These are phyloP conservation scores for Vigna angularis DNA, from an alignment of 306 rosid species.

Conservation along the genomic window DNA sequence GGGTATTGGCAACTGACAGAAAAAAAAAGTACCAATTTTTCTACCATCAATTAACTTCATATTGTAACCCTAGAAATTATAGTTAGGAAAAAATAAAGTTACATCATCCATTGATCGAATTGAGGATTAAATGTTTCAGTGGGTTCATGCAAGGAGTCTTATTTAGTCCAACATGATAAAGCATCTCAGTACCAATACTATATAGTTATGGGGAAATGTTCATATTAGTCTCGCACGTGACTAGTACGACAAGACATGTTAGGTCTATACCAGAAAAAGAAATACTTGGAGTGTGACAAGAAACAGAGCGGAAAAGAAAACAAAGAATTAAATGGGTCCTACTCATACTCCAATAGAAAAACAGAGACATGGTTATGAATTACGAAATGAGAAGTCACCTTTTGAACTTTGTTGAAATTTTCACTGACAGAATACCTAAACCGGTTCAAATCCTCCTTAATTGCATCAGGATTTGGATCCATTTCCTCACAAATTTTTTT, in stretches of 20 bases:
- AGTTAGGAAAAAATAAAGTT: background rate
- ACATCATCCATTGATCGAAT: background rate
- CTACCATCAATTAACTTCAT: background rate
- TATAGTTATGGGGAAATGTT: background rate
- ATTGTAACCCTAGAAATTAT: background rate
- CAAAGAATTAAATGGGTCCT: background rate
- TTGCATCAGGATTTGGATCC: constrained; percentile 46
- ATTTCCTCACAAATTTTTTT: constrained; percentile 4
- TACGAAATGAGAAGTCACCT: constrained; percentile 46
- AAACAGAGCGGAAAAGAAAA: background rate
- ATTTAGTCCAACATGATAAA: background rate
- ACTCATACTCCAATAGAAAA: background rate
- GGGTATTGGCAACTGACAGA: background rate
- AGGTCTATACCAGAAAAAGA: background rate
- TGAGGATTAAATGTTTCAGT: background rate
- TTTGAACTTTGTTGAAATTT: constrained; percentile 47
- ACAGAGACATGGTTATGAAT: background rate
- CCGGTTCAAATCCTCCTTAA: constrained; percentile 42
- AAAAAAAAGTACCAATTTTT: background rate
- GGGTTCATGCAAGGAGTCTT: background rate
- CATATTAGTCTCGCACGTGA: background rate
- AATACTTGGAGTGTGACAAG: background rate
- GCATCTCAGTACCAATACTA: background rate
- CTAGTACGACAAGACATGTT: background rate
- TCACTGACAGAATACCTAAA: constrained; percentile 40